These are phyloP conservation scores for Laetiporus sulphureus DNA, from an alignment of 1,284 basidiomycete genomes.

Conservation along the genomic window DNA sequence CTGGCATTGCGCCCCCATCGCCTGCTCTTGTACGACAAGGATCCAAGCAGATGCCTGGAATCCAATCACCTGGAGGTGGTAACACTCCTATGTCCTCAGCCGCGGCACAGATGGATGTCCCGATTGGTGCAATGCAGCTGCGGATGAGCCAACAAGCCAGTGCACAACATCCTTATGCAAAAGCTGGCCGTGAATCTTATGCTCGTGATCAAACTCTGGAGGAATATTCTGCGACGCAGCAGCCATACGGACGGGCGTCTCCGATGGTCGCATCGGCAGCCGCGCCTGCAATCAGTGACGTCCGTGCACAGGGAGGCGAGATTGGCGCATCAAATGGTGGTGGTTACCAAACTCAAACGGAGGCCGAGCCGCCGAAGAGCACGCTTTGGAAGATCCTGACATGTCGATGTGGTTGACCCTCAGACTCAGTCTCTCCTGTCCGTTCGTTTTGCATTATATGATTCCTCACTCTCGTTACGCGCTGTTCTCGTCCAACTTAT, in stretches of 20 bases:
- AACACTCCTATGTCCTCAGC: slow-evolving; percentile 56
- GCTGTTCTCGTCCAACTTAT: slow-evolving; percentile 7
- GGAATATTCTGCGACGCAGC: slow-evolving; percentile 38
- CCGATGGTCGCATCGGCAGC: slow-evolving; percentile 70
- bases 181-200: slow-evolving; percentile 45
- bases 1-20: slow-evolving; percentile 55
- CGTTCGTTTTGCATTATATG: slow-evolving; percentile 12
- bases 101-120: slow-evolving; percentile 67
- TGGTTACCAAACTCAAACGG: slow-evolving; percentile 51
- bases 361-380: slow-evolving; percentile 48
- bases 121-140: slow-evolving; percentile 47
- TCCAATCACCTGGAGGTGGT: slow-evolving; percentile 44
- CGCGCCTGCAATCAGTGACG: slow-evolving; percentile 63
- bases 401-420: slow-evolving; percentile 60
- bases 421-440: slow-evolving; percentile 10
- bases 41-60: slow-evolving; percentile 54
- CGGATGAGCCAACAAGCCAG: slow-evolving; percentile 35
- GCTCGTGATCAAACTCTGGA: slow-evolving; percentile 36
- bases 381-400: slow-evolving; percentile 63
- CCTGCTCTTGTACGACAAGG: slow-evolving; percentile 70
- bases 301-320: slow-evolving; percentile 62
- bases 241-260: slow-evolving; percentile 58
- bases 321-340: slow-evolving; percentile 56
- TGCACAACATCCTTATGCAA: slow-evolving; percentile 63
- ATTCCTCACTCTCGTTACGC: slow-evolving; percentile 9